These are phyloP conservation scores for Entoloma clypeatum DNA, from an alignment of 1,284 basidiomycete species.

Conservation along the genomic window DNA sequence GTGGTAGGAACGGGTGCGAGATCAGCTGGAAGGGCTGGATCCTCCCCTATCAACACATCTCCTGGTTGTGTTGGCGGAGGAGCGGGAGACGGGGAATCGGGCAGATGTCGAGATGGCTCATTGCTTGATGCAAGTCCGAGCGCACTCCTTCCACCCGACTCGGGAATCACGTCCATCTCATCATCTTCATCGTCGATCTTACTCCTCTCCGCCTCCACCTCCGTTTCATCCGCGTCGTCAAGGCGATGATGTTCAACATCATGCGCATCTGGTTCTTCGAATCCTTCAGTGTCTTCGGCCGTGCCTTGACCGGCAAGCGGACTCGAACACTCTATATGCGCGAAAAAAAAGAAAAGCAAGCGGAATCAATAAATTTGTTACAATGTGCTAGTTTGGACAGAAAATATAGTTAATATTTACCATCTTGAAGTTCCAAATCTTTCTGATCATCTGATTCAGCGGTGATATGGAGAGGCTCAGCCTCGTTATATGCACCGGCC, in stretches of 20 bases:
- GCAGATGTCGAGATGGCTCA: too few species aligned
- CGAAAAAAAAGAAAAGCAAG: slow-evolving; percentile 16
- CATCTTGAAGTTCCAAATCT: slow-evolving; percentile 36
- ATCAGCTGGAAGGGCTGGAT: slow-evolving; percentile 2
- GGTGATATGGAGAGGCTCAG: slow-evolving; percentile 18
- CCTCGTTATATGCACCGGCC: too few species aligned
- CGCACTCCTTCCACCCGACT: too few species aligned
- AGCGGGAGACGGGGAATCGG: too few species aligned
- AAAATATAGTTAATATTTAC: slow-evolving; percentile 50
- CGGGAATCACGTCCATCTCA: too few species aligned
- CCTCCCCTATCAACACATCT: too few species aligned
- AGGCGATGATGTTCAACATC: too few species aligned
- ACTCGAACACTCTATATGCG: slow-evolving; percentile 16
- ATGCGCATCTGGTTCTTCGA: slow-evolving; percentile 10
- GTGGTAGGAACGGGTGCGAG: slow-evolving; percentile 1
- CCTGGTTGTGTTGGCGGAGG: too few species aligned
- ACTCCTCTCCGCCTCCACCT: too few species aligned
- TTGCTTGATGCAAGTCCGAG: too few species aligned
- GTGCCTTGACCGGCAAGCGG: slow-evolving; percentile 7
- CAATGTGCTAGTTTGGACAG: slow-evolving; percentile 6
- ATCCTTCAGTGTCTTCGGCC: slow-evolving; percentile 9
- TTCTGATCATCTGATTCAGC: slow-evolving; percentile 13
- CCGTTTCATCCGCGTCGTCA: too few species aligned
- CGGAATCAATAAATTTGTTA: slow-evolving; percentile 23
- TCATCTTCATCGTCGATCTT: too few species aligned